Conservation (phyloP, 2,329 filamentous ascomycete genomes). For the Xylaria sp. region DNA sequence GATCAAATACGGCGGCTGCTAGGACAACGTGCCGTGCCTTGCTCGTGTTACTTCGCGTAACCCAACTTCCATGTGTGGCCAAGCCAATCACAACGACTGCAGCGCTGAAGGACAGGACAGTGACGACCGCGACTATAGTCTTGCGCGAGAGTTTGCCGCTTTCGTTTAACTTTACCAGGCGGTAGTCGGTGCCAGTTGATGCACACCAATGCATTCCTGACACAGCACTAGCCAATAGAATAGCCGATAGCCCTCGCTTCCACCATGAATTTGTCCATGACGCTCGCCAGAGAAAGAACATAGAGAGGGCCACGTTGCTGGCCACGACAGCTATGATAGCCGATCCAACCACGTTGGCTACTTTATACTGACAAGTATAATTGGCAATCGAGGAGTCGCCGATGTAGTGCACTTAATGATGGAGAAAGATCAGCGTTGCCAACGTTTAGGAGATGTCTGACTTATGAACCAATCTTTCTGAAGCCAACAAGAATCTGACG, state of each 20-base stretch:
- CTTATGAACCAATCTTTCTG: background rate
- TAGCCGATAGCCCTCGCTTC: constrained; percentile 74
- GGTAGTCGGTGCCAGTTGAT: constrained; percentile 75
- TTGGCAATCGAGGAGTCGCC: constrained; percentile 86
- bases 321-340: constrained; percentile 77
- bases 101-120: constrained; percentile 71
- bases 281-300: constrained; percentile 82
- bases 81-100: constrained; percentile 68
- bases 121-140: constrained; percentile 77
- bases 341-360: constrained; percentile 71
- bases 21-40: constrained; percentile 70
- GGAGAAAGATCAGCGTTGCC: constrained; percentile 3
- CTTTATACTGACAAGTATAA: constrained; percentile 72
- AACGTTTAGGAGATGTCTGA: background rate
- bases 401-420: constrained; percentile 74
- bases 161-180: constrained; percentile 59
- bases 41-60: constrained; percentile 63
- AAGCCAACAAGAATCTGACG: background rate
- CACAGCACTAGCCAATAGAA: constrained; percentile 76
- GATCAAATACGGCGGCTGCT: constrained; percentile 74
- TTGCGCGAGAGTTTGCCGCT: constrained; percentile 64
- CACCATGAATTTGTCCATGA: constrained; percentile 83
- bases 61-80: constrained; percentile 63
- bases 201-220: constrained; percentile 92
- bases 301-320: constrained; percentile 73